Base-by-base conservation (phyloP, 2,329 filamentous ascomycete species). In the Aspergillus vadensis region DNA sequence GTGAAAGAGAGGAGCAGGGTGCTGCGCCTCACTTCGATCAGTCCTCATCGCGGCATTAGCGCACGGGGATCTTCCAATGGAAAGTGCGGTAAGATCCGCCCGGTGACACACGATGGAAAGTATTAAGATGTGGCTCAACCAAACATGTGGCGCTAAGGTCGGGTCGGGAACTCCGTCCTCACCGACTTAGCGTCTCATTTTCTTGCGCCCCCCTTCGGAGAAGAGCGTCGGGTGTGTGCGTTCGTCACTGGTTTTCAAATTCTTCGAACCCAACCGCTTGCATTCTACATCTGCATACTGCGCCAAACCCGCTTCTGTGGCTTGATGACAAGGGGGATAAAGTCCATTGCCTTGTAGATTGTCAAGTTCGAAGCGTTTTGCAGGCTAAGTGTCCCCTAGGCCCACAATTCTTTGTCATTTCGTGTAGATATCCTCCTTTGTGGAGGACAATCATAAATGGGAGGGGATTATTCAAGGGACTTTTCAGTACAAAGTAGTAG, bases 61-160 rank as follows among this genome's bases (percentile, higher is more conserved):
- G 53, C 23, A 47, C 41, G 17, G 36, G 25, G 57, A 62, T 65
- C 61, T 65, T 27, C 66, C 64, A 68, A 68, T 68, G 55, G 60
- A 41, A 36, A 60, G 32, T 9, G 21, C 57, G 54, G 61, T 53
- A 55, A 60, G 61, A 64, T 65, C 64, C 66, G 61, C 64, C 57
- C 47, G 32, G 52, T 59, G 44, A 48, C 58, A 61, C 55, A 57
- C 59, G 53, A 67, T 67, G 62, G 61, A 30, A 30, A 30, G 10
- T 30, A 30, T 30, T 39, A 17, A 23, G 8, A 44, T 66, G 66
- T 68, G 66, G 66, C 66, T 68, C 43, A 54, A 50, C 54, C 32
- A n/a, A n/a, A 27, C 21, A 32, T 65, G 66, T 67, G 66, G 66
- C 66, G 62, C 65, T 60, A 55, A 25, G 12, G 44, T 25, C 17